Conservation (phyloP, 495 filamentous ascomycete genomes). For the Amphirosellinia nigrospora region DNA sequence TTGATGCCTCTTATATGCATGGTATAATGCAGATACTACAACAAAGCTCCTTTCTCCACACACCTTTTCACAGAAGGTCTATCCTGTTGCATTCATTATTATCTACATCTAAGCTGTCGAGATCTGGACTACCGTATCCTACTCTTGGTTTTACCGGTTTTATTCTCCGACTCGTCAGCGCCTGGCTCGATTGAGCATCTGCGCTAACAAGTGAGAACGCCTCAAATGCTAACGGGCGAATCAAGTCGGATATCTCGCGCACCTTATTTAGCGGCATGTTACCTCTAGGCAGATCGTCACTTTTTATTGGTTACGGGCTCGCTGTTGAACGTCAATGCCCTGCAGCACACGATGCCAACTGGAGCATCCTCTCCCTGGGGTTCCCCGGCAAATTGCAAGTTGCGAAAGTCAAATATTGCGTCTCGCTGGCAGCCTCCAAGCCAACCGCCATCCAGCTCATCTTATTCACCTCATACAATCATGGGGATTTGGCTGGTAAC, state of each 20-base stretch:
- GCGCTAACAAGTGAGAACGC: not conserved
- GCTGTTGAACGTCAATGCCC: not conserved
- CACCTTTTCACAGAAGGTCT: not conserved
- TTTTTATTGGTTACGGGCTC: constrained; percentile 8
- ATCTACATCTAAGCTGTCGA: constrained; percentile 7
- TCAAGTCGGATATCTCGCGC: constrained; percentile 7
- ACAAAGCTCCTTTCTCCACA: constrained; percentile 5
- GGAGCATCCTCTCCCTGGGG: constrained; percentile 15
- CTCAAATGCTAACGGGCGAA: not conserved
- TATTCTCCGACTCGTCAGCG: constrained; percentile 23
- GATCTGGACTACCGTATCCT: not conserved
- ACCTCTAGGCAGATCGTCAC: constrained; percentile 9
- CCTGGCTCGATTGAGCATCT: not conserved
- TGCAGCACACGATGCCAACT: constrained; percentile 17
- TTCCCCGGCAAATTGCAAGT: constrained; percentile 6
- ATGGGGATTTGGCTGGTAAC: not conserved
- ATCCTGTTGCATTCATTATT: not conserved
- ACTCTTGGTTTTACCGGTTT: not conserved
- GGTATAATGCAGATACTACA: too few relatives aligned
- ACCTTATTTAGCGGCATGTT: constrained; percentile 15
- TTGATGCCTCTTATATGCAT: constrained; percentile 21
- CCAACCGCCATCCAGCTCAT: not conserved
- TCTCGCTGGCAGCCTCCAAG: not conserved
- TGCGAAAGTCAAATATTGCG: constrained; percentile 4
- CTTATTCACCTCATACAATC: not conserved